These are phyloP conservation scores for Clarireedia hainanense DNA, from an alignment of 2,329 filamentous ascomycete genomes.

Conservation along the genomic window DNA sequence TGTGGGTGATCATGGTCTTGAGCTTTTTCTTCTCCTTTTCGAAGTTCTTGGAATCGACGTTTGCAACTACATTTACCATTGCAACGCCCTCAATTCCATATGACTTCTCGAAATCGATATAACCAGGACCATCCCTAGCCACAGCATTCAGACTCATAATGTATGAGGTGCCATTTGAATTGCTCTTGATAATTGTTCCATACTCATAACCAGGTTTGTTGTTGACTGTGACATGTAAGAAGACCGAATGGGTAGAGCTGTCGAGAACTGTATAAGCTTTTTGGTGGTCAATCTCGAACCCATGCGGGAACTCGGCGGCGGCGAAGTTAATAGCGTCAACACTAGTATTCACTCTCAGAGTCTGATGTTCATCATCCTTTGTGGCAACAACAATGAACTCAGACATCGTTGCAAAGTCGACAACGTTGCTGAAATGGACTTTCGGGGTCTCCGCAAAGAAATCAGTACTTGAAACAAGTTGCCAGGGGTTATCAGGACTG, in stretches of 20 bases:
- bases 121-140: slow-evolving; percentile 69
- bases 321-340: slow-evolving; percentile 80
- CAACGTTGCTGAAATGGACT: slow-evolving; percentile 61
- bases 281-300: slow-evolving; percentile 71
- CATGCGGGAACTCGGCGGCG: slow-evolving; percentile 74
- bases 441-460: slow-evolving; percentile 61
- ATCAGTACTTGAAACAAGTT: slow-evolving; percentile 70
- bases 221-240: slow-evolving; percentile 83
- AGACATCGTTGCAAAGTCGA: slow-evolving; percentile 87
- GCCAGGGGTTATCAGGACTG: slow-evolving; percentile 53
- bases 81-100: slow-evolving; percentile 84
- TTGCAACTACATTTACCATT: slow-evolving; percentile 77
- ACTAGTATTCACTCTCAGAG: slow-evolving; percentile 71
- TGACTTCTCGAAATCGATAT: slow-evolving; percentile 95
- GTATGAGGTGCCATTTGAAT: slow-evolving; percentile 95
- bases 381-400: slow-evolving; percentile 92
- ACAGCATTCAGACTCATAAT: slow-evolving; percentile 74
- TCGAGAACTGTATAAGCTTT: slow-evolving; percentile 88
- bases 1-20: slow-evolving; percentile 90
- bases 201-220: slow-evolving; percentile 56
- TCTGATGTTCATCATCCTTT: slow-evolving; percentile 53
- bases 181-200: slow-evolving; percentile 92
- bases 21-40: slow-evolving; percentile 66
- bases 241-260: slow-evolving; percentile 89
- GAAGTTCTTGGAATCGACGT: slow-evolving; percentile 48